phyloP scores from a whole-genome alignment of 2,329 filamentous ascomycete species.

The Colletotrichum chrysophilum region DNA sequence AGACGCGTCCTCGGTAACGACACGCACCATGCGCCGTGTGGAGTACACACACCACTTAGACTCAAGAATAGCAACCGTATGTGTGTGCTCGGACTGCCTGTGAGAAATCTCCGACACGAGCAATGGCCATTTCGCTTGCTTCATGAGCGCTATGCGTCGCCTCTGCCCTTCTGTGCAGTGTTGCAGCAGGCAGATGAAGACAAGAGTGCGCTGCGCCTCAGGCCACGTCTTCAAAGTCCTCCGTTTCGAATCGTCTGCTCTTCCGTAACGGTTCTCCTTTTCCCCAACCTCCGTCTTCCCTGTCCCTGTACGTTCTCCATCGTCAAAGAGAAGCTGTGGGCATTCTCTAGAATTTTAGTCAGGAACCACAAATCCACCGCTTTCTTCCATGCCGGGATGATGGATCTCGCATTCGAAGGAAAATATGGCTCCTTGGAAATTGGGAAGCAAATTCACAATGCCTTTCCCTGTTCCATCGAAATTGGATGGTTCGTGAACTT shows the following conservation, averaged over 20 bases:
- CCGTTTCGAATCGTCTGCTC: background rate
- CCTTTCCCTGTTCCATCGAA: background rate
- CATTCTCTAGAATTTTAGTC: background rate
- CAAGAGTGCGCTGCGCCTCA: background rate
- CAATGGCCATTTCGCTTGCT: background rate
- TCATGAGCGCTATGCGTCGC: background rate
- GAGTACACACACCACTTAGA: background rate
- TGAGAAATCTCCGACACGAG: conserved; percentile 4
- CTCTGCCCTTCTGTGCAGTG: background rate
- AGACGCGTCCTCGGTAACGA: background rate
- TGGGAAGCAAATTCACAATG: background rate
- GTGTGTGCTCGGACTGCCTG: background rate
- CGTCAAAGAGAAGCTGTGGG: background rate
- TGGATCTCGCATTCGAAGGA: background rate
- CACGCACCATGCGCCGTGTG: background rate
- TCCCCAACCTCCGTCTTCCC: background rate
- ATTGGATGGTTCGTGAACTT: background rate
- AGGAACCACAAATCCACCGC: background rate
- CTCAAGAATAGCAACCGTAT: background rate
- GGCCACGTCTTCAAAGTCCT: background rate
- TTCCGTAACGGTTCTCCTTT: background rate
- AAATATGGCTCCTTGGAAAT: background rate
- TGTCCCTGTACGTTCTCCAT: background rate
- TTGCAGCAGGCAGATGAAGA: background rate
- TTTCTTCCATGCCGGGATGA: background rate